Evolutionary conservation across 371 early-diverging fungal species (phyloP), one percentile per base, ranked within the genome.

Genomic region (Zychaea mexicana): DNA sequence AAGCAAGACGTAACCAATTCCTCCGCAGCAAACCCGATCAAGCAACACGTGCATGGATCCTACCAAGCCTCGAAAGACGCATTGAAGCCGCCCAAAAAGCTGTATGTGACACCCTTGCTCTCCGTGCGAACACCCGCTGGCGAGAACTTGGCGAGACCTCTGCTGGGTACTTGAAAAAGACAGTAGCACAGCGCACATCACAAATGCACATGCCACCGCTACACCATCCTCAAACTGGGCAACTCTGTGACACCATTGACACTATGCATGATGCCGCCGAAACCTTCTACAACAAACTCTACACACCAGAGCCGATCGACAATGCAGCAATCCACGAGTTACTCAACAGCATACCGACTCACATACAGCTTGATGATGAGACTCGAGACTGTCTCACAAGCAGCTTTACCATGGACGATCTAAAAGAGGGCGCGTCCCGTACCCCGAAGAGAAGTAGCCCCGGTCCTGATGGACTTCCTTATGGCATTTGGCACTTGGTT

Each of bases 121-220:
- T 65, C 1, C 49, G 59, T 0, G 21, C 59, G 2, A 59, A 53
- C 0, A 28, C 8, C 0, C 60, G 65, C 1, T 65, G 65, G 59
- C 52, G 59, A 8, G 78, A 71, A 56, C n/a, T 68, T 24, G 73
- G 78, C 0, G 78, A 78, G 52, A 52, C 66, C 0, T 66, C 61
- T 38, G 71, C 62, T 39, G 38, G 59, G 7, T 72, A 73, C 46
- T 38, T 57, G n/a, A 60, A 63, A 56, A 3, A n/a, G n/a, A 33
- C 32, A 10, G 24, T 36, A 0, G 15, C 15, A 9, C 0, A 22
- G 13, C 45, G 57, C 3, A 3, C 28, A 17, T 17, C 57, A 2
- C 64, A 64, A 49, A n/a, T n/a, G 5, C 33, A 26, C 17, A 59
- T 60, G 19, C n/a, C 7, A 2, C 7, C 39, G 0, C 21, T 65